Percentiles rank a stretch among this genome's conserved stretches.
phyloP scores from a whole-genome alignment of 2,329 filamentous ascomycete species.

The Colletotrichum sp. region DNA sequence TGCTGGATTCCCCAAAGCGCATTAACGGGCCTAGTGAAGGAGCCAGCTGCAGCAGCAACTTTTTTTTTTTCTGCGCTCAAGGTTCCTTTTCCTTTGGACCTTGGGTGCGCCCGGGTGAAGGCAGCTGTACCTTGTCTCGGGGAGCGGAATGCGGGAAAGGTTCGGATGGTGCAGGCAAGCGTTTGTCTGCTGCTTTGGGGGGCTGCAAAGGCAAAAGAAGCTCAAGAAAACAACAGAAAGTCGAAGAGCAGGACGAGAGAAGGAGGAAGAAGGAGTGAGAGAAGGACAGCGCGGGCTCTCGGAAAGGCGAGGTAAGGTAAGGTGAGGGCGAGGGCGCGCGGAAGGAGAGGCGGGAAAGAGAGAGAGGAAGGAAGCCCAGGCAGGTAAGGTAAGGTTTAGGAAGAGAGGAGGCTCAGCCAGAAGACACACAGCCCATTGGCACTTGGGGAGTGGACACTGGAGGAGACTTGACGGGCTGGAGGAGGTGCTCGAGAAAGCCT shows the following conservation, averaged over 20 bases:
- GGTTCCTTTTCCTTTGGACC: neutral
- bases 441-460: constrained; percentile 8
- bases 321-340: neutral
- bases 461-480: neutral
- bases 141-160: neutral
- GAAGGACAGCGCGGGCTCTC: neutral
- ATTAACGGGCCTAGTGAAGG: constrained; percentile 23
- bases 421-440: constrained; percentile 16
- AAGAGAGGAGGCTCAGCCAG: constrained; percentile 12
- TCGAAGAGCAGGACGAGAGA: neutral
- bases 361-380: neutral
- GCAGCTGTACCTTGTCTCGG: constrained; percentile 5
- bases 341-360: neutral
- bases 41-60: neutral
- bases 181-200: neutral
- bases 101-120: neutral
- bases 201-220: neutral
- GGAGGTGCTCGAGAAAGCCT: constrained; percentile 6
- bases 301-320: neutral
- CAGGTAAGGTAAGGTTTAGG: neutral
- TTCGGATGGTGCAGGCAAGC: neutral
- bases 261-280: neutral
- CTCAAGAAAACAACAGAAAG: neutral
- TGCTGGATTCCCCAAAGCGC: constrained; percentile 16
- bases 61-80: constrained; percentile 1